phyloP scores from a whole-genome alignment of 2,329 filamentous ascomycete species.

The Aureobasidium sp. region DNA sequence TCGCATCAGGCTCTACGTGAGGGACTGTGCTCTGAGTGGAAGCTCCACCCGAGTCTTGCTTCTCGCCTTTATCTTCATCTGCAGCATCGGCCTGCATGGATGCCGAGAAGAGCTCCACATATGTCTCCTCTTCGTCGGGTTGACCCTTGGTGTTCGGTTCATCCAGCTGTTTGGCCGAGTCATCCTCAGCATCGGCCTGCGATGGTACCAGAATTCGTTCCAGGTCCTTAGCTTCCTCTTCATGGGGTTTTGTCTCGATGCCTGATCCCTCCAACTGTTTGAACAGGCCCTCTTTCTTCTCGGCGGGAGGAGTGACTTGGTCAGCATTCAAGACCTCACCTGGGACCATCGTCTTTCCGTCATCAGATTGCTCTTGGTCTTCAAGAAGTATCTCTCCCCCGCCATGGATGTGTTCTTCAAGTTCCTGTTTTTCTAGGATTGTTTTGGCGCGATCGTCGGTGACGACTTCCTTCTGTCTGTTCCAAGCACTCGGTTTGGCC shows the following conservation, averaged over 20 bases:
- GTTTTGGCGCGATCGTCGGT: not conserved
- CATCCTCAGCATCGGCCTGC: not conserved
- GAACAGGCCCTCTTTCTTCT: not conserved
- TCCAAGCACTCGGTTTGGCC: not conserved
- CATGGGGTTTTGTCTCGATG: not conserved
- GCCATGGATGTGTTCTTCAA: not conserved
- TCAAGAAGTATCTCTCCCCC: not conserved
- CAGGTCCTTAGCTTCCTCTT: not conserved
- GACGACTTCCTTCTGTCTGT: not conserved
- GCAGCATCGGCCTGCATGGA: not conserved
- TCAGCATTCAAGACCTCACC: not conserved
- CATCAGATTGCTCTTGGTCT: not conserved
- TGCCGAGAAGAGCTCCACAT: not conserved
- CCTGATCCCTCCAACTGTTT: not conserved
- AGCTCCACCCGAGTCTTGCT: not conserved
- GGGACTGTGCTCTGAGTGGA: not conserved
- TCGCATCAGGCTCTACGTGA: not conserved
- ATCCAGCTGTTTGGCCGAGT: not conserved
- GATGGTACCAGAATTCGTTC: too few species aligned
- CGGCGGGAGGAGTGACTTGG: not conserved
- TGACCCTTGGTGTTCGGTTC: not conserved
- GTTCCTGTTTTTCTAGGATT: not conserved
- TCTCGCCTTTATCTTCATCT: not conserved
- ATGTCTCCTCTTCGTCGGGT: not conserved
- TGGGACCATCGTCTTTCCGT: not conserved